Conservation (phyloP, 2,329 filamentous ascomycete species). For the Aureobasidium sp. region DNA sequence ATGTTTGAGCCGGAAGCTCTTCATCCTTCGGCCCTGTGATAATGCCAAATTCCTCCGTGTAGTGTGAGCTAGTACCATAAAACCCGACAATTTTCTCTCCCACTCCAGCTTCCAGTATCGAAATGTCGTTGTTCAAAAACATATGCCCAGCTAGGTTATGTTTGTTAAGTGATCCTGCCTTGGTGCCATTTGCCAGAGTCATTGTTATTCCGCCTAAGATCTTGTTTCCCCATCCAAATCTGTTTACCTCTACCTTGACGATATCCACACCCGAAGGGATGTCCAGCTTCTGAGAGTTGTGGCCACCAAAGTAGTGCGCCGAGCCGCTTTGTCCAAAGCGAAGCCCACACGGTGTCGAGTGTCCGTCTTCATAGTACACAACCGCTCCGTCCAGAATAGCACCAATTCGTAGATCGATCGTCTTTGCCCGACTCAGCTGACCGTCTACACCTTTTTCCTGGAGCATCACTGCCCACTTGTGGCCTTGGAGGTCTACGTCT, state of each 20-base stretch:
- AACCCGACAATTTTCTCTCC: conserved; percentile 42
- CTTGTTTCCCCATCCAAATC: conserved; percentile 3
- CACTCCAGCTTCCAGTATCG: conserved; percentile 25
- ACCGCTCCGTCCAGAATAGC: conserved; percentile 39
- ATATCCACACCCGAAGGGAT: conserved; percentile 27
- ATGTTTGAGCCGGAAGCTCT: conserved; percentile 35
- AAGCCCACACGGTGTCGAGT: conserved; percentile 38
- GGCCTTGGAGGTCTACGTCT: not conserved
- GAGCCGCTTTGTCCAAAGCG: conserved; percentile 22
- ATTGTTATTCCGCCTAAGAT: conserved; percentile 27
- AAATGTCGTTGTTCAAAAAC: conserved; percentile 15
- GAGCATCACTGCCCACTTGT: conserved; percentile 16
- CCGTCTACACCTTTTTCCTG: conserved; percentile 26
- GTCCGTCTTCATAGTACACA: conserved; percentile 40
- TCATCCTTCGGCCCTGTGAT: conserved; percentile 37
- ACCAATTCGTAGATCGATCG: conserved; percentile 42
- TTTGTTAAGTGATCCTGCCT: conserved; percentile 27
- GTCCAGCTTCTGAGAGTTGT: conserved; percentile 25
- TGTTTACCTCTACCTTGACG: conserved; percentile 27
- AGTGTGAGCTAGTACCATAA: conserved; percentile 35
- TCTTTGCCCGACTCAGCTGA: conserved; percentile 32
- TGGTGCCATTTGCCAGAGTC: conserved; percentile 26
- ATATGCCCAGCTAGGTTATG: not conserved
- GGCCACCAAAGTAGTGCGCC: conserved; percentile 29
- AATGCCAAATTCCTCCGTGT: conserved; percentile 40